Evolutionary conservation across 2,329 filamentous ascomycete species (phyloP).

Genomic region (Penicillium sp.): DNA sequence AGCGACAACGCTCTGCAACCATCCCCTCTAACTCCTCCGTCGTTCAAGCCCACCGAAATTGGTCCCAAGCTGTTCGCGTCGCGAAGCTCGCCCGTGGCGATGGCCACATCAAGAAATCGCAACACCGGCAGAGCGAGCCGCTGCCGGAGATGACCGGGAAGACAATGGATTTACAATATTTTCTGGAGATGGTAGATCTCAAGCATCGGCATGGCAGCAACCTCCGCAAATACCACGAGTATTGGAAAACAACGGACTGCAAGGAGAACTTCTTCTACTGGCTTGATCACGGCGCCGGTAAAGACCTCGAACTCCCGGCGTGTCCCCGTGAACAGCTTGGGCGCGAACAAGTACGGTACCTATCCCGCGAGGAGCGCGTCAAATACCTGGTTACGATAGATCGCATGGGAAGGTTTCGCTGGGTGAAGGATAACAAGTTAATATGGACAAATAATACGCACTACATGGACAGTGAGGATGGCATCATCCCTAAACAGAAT

Average conservation of each 20-base stretch:
- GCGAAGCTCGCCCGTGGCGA: conserved; percentile 75
- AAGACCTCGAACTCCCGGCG: conserved; percentile 68
- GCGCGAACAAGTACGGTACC: conserved; percentile 79
- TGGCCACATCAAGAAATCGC: conserved; percentile 47
- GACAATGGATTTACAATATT: conserved; percentile 85
- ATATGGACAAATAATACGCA: conserved; percentile 73
- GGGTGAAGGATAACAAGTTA: conserved; percentile 79
- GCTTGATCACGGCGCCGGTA: conserved; percentile 82
- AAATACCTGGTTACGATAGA: conserved; percentile 82
- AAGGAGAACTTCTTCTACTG: conserved; percentile 93
- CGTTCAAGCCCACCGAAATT: conserved; percentile 66
- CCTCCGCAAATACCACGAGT: conserved; percentile 77
- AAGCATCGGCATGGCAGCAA: conserved; percentile 90
- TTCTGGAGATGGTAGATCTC: conserved; percentile 80
- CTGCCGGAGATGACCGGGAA: conserved; percentile 69
- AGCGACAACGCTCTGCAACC: conserved; percentile 47
- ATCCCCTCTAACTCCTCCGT: conserved; percentile 24
- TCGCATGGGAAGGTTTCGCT: conserved; percentile 74
- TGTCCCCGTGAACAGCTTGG: conserved; percentile 78
- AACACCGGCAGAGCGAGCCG: conserved; percentile 48
- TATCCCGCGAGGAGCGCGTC: conserved; percentile 79
- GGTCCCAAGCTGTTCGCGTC: conserved; percentile 74
- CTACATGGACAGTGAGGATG: conserved; percentile 80
- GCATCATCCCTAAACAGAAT: conserved; percentile 61
- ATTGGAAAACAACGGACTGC: conserved; percentile 79